Evolutionary conservation across 2,329 filamentous ascomycete species (phyloP), one percentile per base, ranked within the genome.

Genomic region (Pestalotiopsis sp.): DNA sequence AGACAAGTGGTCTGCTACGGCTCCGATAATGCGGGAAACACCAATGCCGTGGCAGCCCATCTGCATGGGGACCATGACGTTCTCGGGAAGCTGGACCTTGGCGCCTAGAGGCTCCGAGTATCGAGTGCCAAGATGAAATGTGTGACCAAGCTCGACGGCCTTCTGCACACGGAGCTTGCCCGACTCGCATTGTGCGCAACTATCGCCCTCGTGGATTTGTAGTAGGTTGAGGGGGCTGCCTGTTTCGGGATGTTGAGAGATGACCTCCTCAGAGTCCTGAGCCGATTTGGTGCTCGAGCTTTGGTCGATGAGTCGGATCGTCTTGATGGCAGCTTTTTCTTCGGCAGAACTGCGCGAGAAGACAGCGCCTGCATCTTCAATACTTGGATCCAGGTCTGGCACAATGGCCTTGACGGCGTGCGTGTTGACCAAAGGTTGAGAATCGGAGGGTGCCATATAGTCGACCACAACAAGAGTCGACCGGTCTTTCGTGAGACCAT

Each of bases 11-110:
- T 95, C 91, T 1, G 95, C 95, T 0, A 96, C 89, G 1, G 96
- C 94, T 9, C 92, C 94, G 70, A 99, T 91, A 74, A 99, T 90
- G 59, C 96, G 91, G 4, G 94, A 97, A 20, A 99, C 90, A 1
- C 96, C 96, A 70, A 99, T 97, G 0, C 96, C 96, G 77, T 98
- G 94, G 78, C 96, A 99, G 67, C 96, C 96, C 96, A 99, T 99
- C 72, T 97, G 90, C 75, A 97, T 86, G 0, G 90, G 85, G 0
- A 89, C 84, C 31, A 72, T 76, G n/a, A 72, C 73, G 11, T 73
- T 71, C 39, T 73, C 75, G 31, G 82, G 86, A 31, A 84, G 73
- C 14, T 83, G 82, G 2, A 96, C 87, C 0, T 81, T 84, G 1
- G 93, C 92, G 7, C 86, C 82, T 0, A 99, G 85, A 0, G 94